Evolutionary conservation across 805 yeast genomes (phyloP), one percentile per base, ranked within the genome.

Genomic region (Vanderwaltozyma polyspora): DNA sequence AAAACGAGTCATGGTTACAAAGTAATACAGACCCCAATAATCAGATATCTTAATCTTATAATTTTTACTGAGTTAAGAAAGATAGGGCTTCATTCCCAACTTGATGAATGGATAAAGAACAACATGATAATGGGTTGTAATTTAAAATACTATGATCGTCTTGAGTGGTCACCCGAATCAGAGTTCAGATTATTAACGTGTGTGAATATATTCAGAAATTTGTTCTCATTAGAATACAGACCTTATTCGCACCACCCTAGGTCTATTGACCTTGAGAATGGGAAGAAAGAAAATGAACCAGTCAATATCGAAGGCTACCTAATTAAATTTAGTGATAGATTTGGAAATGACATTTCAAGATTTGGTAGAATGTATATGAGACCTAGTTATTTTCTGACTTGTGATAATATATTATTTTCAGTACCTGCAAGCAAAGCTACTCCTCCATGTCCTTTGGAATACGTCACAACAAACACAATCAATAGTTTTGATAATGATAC

Each of bases 281-380:
- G 19, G 17, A 39, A 7, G 28, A 33, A 8, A 7, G 64, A 14
- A 32, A 42, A 21, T 1, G 94, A 80, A 49, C 95, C 95, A 0
- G 34, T 59, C 0, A 77, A 94, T 0, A 55, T 85, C 8, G 97
- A 89, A 58, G 97, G 97, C 0, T 86, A 81, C 51, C 53, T 87
- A 15, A 60, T 72, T 3, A 66, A 77, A 32, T 51, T 79, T 21
- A 67, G 77, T 0, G 66, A 72, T 29, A 63, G 69, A 37, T 49
- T 55, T 5, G 84, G 84, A 0, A 45, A 42, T 46, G 55, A 43
- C 39, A 56, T 49, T 38, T 56, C 34, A 11, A 32, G 48, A 11
- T 37, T 64, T 8, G 48, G 65, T 5, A 61, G 65, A 22, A 56
- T 68, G 23, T 67, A 71, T 35, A 67, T 67, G 43, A 73, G 69